phyloP scores from a whole-genome alignment of 345 rosid species.

The Moricandia arvensis region DNA sequence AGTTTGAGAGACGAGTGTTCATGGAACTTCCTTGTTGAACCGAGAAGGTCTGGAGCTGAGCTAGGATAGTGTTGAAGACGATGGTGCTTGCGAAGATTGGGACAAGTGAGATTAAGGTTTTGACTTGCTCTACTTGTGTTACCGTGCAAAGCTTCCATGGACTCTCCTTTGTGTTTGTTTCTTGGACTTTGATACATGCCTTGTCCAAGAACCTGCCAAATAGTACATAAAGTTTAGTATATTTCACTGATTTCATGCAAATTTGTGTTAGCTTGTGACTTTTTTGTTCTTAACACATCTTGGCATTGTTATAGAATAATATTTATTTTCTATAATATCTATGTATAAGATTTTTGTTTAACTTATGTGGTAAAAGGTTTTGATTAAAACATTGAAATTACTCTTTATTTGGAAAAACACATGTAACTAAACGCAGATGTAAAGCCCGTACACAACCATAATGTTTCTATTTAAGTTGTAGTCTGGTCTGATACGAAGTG shows the following conservation, averaged over 20 bases:
- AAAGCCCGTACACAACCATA: neutral
- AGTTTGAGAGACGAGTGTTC: slow-evolving; percentile 60
- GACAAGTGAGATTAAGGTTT: slow-evolving; percentile 64
- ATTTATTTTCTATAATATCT: neutral
- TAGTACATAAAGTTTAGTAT: neutral
- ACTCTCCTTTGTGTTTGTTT: slow-evolving; percentile 51
- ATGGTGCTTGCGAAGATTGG: slow-evolving; percentile 96
- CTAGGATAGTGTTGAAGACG: slow-evolving; percentile 85
- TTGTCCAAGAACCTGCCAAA: slow-evolving; percentile 76
- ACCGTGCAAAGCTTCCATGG: slow-evolving; percentile 87
- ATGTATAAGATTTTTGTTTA: neutral
- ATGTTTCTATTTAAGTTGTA: neutral
- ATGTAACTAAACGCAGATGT: neutral
- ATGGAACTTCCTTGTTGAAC: slow-evolving; percentile 90
- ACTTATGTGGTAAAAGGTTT: neutral
- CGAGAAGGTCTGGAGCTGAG: slow-evolving; percentile 97
- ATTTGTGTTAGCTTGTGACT: slow-evolving; percentile 10
- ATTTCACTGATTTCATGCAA: neutral
- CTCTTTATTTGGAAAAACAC: neutral
- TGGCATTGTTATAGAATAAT: neutral
- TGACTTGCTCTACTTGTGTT: slow-evolving; percentile 87
- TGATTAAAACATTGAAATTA: neutral
- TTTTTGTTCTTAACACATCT: neutral
- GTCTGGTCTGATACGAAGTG: slow-evolving; percentile 1
- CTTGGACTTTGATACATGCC: slow-evolving; percentile 77